These are phyloP conservation scores for Saturnispora hagleri DNA, from an alignment of 805 yeast species.

Conservation along the genomic window DNA sequence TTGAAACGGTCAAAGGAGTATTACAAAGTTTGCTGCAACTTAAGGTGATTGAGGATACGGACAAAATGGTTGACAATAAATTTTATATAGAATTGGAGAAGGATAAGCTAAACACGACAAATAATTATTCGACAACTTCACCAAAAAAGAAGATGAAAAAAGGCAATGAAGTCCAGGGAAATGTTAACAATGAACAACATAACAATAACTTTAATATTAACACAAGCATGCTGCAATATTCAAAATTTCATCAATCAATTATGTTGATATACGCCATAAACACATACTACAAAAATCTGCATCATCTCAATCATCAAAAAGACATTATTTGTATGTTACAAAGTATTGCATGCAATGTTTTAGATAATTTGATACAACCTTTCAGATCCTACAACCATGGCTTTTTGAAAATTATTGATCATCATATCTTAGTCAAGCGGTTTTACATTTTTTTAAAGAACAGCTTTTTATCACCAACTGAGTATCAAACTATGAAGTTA, in stretches of 20 bases:
- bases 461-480: conserved; percentile 3
- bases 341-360: not conserved
- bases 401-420: conserved; percentile 1
- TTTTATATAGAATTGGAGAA: not conserved
- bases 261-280: conserved; percentile 2
- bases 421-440: not conserved
- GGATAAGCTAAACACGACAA: not conserved
- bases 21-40: not conserved
- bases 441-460: conserved; percentile 6
- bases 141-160: not conserved
- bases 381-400: not conserved
- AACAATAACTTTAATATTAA: not conserved
- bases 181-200: not conserved
- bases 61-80: not conserved
- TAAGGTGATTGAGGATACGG: not conserved
- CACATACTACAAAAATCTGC: not conserved
- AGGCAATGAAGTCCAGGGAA: not conserved
- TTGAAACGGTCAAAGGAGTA: not conserved
- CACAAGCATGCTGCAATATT: not conserved
- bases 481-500: not conserved
- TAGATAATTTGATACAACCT: not conserved
- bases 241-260: not conserved
- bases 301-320: not conserved
- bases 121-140: not conserved
- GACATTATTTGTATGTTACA: not conserved